A percentile compares a stretch with the other conserved stretches of the same genome.
phyloP scores from a whole-genome alignment of 2,329 filamentous ascomycete species.

The Xylaria digitata region DNA sequence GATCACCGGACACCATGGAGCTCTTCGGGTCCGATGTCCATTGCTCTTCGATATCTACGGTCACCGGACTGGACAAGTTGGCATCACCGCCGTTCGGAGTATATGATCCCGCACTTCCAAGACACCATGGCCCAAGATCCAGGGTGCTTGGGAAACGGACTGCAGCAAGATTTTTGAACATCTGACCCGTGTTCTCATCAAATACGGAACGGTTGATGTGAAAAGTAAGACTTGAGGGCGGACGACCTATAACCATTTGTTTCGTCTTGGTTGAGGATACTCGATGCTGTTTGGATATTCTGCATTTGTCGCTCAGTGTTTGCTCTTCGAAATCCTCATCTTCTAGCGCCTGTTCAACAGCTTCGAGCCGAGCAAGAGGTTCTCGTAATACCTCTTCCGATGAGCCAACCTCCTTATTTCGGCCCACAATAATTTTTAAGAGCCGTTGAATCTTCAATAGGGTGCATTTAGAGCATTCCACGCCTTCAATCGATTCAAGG shows the following conservation, averaged over 20 bases:
- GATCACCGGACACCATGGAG: constrained; percentile 77
- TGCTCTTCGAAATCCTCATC: constrained; percentile 83
- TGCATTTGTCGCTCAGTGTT: constrained; percentile 71
- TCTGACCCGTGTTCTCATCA: constrained; percentile 80
- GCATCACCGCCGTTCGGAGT: constrained; percentile 32
- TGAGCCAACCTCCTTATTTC: constrained; percentile 50
- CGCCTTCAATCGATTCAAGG: constrained; percentile 86
- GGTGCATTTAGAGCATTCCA: constrained; percentile 93
- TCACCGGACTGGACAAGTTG: constrained; percentile 43
- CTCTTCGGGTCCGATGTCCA: constrained; percentile 76
- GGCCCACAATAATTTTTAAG: constrained; percentile 60
- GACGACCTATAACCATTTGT: constrained; percentile 84
- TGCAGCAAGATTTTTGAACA: constrained; percentile 84
- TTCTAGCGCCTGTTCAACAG: constrained; percentile 77
- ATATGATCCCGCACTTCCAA: constrained; percentile 67
- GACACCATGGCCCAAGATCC: constrained; percentile 85
- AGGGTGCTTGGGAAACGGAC: constrained; percentile 81
- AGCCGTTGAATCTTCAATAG: constrained; percentile 68
- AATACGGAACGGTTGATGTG: constrained; percentile 95
- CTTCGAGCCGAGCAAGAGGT: constrained; percentile 67
- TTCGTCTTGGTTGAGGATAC: constrained; percentile 86
- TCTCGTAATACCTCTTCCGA: constrained; percentile 64
- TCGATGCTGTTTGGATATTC: constrained; percentile 73
- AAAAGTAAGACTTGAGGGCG: constrained; percentile 82
- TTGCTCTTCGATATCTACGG: constrained; percentile 62